These are phyloP conservation scores for Candida albicans DNA, from an alignment of 1,139 yeast genomes.

Conservation along the genomic window DNA sequence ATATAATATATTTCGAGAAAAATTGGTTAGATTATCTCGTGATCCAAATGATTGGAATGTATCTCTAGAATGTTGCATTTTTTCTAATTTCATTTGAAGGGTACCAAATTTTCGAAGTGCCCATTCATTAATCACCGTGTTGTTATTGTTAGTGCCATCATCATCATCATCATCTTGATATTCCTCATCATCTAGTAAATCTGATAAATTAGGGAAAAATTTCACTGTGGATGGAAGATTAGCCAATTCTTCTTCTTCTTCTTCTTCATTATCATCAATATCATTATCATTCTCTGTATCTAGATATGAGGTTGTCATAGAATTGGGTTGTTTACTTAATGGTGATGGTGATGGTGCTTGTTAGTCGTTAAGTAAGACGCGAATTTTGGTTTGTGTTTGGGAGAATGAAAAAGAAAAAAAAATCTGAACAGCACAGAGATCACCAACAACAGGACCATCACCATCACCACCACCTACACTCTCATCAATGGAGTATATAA, in stretches of 20 bases:
- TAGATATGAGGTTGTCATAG: no score
- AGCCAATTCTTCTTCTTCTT: slow-evolving; percentile 10
- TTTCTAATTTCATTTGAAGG: slow-evolving; percentile 35
- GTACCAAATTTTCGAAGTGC: slow-evolving; percentile 35
- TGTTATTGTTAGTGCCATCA: slow-evolving; percentile 3
- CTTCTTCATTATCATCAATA: no score
- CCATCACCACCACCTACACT: neutral
- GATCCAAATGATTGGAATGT: slow-evolving; percentile 10
- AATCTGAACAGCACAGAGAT: slow-evolving; percentile 2
- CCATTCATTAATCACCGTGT: slow-evolving; percentile 23
- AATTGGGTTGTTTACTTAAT: no score
- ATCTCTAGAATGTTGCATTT: slow-evolving; percentile 21
- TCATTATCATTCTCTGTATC: no score
- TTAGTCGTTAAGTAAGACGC: neutral
- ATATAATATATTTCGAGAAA: slow-evolving; percentile 34
- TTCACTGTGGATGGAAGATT: slow-evolving; percentile 19
- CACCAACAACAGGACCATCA: neutral
- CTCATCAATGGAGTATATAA: slow-evolving; percentile 39
- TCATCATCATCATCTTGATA: slow-evolving; percentile 17
- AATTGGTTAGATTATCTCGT: slow-evolving; percentile 7
- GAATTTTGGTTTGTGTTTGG: neutral
- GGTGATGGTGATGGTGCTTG: no score
- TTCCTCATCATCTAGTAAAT: slow-evolving; percentile 19
- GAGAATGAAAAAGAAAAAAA: neutral
- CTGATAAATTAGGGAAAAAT: slow-evolving; percentile 26